A percentile compares a stretch with the other conserved stretches of the same genome.
Conservation (phyloP, 352 stramenopile genomes). For the Chrysophaeum taylorii region DNA sequence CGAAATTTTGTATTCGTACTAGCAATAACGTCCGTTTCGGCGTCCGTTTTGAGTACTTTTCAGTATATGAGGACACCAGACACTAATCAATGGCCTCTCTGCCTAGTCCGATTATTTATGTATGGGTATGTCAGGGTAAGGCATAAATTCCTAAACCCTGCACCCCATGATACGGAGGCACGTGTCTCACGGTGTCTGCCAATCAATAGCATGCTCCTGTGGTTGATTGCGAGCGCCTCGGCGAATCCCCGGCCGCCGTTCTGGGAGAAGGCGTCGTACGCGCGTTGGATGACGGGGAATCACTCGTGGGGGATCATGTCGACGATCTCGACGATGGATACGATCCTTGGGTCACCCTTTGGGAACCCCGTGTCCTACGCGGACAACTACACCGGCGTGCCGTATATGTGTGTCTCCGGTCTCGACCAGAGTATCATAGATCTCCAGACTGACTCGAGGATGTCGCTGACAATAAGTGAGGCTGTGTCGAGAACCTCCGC, state of each 20-base stretch:
- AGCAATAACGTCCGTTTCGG: too few relatives aligned
- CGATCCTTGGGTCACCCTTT: not conserved
- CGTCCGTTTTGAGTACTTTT: too few relatives aligned
- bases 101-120: too few relatives aligned
- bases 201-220: too few relatives aligned
- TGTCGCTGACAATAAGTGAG: not conserved
- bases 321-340: not conserved
- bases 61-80: too few relatives aligned
- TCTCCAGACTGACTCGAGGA: not conserved
- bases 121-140: too few relatives aligned
- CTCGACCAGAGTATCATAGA: conserved; percentile 1
- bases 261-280: not conserved
- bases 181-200: too few relatives aligned
- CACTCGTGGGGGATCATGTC: not conserved
- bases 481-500: not conserved
- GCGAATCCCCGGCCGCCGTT: not conserved
- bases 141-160: too few relatives aligned
- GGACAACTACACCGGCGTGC: not conserved
- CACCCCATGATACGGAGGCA: too few relatives aligned
- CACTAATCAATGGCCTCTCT: too few relatives aligned
- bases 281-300: not conserved
- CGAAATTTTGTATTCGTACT: too few relatives aligned
- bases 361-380: not conserved
- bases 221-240: too few relatives aligned
- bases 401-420: conserved; percentile 2